phyloP scores from a whole-genome alignment of 768 basidiomycete species.

The Cystofilobasidium capitatum region DNA sequence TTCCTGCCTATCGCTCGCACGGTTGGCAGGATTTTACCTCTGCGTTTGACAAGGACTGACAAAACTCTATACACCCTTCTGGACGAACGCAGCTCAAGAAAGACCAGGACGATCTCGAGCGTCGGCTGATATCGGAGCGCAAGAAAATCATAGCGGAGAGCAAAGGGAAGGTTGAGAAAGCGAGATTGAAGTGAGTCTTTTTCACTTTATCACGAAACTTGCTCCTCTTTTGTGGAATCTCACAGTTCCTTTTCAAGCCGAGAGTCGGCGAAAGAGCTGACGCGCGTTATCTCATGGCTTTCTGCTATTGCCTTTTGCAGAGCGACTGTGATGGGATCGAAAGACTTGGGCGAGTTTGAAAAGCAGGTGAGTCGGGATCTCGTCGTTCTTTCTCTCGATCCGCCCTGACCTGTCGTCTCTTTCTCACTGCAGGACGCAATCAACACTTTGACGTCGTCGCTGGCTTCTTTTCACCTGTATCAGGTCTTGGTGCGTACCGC shows the following conservation, averaged over 20 bases:
- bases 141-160: not conserved
- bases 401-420: too few relatives aligned
- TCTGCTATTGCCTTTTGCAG: not conserved
- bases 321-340: not conserved
- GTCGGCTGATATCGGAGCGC: not conserved
- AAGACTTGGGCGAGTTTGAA: not conserved
- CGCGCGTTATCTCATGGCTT: not conserved
- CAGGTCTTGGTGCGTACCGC: not conserved
- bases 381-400: too few relatives aligned
- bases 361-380: not conserved
- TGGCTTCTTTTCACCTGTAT: not conserved
- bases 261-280: not conserved
- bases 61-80: not conserved
- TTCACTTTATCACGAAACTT: too few relatives aligned
- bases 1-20: not conserved
- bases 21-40: not conserved
- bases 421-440: too few relatives aligned
- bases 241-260: not conserved
- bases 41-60: not conserved
- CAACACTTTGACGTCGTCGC: not conserved
- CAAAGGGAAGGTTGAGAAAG: not conserved
- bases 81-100: not conserved
- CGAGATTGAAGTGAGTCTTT: not conserved
- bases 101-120: not conserved
- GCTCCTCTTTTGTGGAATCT: too few relatives aligned